Evolutionary conservation across 805 yeast species (phyloP).

Genomic region (Ogataea paraovalis): DNA sequence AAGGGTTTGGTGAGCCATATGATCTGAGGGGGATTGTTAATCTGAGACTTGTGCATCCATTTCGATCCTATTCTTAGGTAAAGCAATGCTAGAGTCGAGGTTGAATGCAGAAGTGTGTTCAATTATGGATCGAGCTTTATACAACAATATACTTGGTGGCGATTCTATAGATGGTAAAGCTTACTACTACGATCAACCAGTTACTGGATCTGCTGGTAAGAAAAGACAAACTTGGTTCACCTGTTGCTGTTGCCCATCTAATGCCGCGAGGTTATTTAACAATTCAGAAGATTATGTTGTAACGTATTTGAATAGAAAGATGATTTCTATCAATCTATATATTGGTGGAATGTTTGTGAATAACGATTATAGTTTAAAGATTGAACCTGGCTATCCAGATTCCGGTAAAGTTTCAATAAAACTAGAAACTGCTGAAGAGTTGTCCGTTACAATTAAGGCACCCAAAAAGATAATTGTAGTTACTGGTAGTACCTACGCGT

Average conservation of each 20-base stretch:
- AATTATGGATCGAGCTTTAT: conserved; percentile 23
- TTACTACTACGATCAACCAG: conserved; percentile 22
- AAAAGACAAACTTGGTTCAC: conserved; percentile 21
- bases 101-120: conserved; percentile 15
- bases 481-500: conserved; percentile 1
- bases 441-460: conserved; percentile 11
- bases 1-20: conserved; percentile 25
- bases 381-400: conserved; percentile 13
- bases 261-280: conserved; percentile 22
- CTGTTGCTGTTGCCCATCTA: conserved; percentile 27
- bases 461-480: conserved; percentile 5
- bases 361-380: conserved; percentile 4
- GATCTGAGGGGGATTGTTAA: conserved; percentile 22
- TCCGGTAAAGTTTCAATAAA: conserved; percentile 8
- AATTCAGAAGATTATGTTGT: conserved; percentile 19
- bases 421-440: conserved; percentile 4
- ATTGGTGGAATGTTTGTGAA: conserved; percentile 11
- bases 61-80: conserved; percentile 19
- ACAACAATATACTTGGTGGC: conserved; percentile 23
- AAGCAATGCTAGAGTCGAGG: conserved; percentile 12
- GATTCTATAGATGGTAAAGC: conserved; percentile 23
- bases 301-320: not conserved
- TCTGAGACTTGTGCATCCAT: conserved; percentile 28
- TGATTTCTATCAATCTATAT: conserved; percentile 12
- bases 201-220: conserved; percentile 12